Percentiles rank a stretch among this genome's conserved stretches.
Evolutionary conservation across 73 alveolate species (phyloP).

Genomic region (Stentor coeruleus): DNA sequence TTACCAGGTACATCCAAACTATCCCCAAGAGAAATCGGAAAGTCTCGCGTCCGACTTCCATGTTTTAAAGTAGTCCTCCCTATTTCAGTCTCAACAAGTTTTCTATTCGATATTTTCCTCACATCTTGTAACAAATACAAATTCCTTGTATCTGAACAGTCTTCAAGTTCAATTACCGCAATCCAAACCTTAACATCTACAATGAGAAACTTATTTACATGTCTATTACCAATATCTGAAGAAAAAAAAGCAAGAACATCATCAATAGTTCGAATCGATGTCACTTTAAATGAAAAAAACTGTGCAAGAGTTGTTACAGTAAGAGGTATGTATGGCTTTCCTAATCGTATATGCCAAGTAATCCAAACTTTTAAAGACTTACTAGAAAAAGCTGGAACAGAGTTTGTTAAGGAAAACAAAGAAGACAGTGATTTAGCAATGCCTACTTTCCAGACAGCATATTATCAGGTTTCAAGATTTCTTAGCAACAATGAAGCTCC

Average conservation of each 20-base stretch:
- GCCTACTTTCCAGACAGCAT: conserved; percentile 3
- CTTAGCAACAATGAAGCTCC: not conserved
- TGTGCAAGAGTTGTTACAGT: conserved; percentile 16
- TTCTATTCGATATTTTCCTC: not conserved
- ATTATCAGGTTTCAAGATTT: conserved; percentile 12
- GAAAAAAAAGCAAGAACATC: not conserved
- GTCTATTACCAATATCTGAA: conserved; percentile 8
- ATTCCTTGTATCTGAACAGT: conserved; percentile 6
- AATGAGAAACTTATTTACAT: conserved; percentile 6
- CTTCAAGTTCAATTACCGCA: conserved; percentile 16
- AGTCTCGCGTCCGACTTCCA: conserved; percentile 1
- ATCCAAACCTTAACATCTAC: not conserved
- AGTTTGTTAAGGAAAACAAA: not conserved
- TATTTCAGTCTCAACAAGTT: conserved; percentile 11
- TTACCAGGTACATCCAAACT: not conserved
- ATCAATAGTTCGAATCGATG: not conserved
- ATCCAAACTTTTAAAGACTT: not conserved
- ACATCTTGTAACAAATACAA: not conserved
- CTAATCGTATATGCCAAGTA: not conserved
- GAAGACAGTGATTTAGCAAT: not conserved
- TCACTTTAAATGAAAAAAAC: conserved; percentile 7
- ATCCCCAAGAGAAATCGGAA: conserved; percentile 23
- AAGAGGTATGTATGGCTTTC: conserved; percentile 1
- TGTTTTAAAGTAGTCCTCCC: conserved; percentile 6
- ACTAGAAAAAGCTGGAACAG: conserved; percentile 18